Percentiles rank a stretch among this genome's conserved stretches.
phyloP scores from a whole-genome alignment of 441 rosid genomes.

The Populus hybrid region DNA sequence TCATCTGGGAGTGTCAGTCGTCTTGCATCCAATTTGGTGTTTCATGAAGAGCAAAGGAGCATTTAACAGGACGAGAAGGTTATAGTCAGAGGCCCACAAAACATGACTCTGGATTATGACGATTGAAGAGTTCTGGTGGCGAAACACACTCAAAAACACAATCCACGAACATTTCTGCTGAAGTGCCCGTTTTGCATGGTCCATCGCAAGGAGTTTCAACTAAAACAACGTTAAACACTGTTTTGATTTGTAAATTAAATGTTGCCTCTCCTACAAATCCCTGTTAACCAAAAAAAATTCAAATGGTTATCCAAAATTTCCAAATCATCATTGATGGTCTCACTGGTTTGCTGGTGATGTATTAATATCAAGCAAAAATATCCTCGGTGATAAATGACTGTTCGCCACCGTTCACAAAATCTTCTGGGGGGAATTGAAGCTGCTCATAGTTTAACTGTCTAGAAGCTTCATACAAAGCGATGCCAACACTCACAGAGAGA shows the following conservation, averaged over 20 bases:
- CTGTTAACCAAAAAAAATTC: background rate
- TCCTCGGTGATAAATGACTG: slow-evolving; percentile 51
- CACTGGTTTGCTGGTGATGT: background rate
- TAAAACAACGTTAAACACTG: too few species aligned
- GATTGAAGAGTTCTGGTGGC: background rate
- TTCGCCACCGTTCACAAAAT: slow-evolving; percentile 27
- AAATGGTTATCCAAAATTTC: background rate
- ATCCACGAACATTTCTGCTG: background rate
- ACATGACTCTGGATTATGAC: background rate
- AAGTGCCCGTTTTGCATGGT: background rate
- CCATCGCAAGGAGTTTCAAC: too few species aligned
- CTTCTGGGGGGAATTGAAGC: slow-evolving; percentile 41
- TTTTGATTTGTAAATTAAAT: background rate
- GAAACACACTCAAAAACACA: background rate
- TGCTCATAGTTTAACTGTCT: slow-evolving; percentile 85
- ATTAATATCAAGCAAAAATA: slow-evolving; percentile 51
- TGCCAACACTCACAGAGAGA: slow-evolving; percentile 88
- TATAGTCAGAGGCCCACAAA: background rate
- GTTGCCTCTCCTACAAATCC: background rate
- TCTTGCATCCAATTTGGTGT: background rate
- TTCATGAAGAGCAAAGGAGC: background rate
- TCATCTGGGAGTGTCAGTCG: background rate
- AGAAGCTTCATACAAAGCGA: slow-evolving; percentile 87
- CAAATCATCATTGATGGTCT: background rate
- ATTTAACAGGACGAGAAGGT: background rate